Evolutionary conservation across 805 yeast genomes (phyloP), one percentile per base, ranked within the genome.

Genomic region (Saturnispora dispora): DNA sequence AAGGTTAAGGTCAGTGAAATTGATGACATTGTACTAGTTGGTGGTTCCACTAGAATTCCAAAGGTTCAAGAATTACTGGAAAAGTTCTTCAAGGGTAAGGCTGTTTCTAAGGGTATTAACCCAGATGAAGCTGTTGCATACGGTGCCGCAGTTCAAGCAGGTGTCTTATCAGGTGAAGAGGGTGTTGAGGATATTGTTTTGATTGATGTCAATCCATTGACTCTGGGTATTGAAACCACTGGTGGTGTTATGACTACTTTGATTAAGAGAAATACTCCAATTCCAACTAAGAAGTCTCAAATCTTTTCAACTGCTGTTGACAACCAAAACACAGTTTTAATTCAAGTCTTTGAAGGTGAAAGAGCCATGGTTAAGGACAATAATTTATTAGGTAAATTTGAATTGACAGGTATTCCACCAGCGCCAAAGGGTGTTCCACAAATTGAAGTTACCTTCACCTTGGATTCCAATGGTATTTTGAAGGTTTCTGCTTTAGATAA

Each of bases 41-140:
- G 99, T 78, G 99, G 99, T 73, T 91, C 99, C 40, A 93, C 99
- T 52, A 88, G 98, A 80, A 93, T 91, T 75, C 99, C 98, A 74
- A 93, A 89, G 79, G 91, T 91, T 62, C 98, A 90, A 77, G 85
- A 87, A 74, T 78, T 91, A 64, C 79, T 91, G 61, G 95, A 91
- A 74, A 79, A 84, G 58, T 89, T 73, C 80, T 91, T 91, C 68
- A 82, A 85, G 65, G 96, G 96, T 64, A 91, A 93, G 79, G 89
- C 89, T 74, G 91, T 95, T 59, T 88, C 96, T 60, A 91, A 90
- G 81, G 91, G 96, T 64, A 91, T 91, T 66, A 91, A 91, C 78
- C 98, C 99, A 57, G 99, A 91, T 75, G 99, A 91, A 78, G 99
- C 99, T 69, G 98, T 91, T 66, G 99, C 98, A 43, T 91, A 83